Conservation (phyloP, 192 early-diverging fungal species). For the Coemansia sp. region DNA sequence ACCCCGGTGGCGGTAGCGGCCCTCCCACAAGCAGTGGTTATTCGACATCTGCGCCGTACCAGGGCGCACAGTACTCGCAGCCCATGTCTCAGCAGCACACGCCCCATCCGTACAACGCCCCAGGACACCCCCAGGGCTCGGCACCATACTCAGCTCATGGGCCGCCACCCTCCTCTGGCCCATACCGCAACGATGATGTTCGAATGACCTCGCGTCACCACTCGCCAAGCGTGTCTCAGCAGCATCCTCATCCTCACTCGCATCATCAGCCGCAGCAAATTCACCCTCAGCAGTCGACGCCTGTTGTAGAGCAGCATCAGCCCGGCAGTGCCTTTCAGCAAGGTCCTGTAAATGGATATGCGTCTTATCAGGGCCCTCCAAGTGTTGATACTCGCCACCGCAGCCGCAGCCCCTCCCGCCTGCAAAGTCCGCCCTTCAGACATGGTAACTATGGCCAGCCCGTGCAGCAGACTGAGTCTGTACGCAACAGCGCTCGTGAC, state of each 20-base stretch:
- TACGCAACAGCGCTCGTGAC: constrained; percentile 1
- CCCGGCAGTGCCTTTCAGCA: constrained; percentile 35
- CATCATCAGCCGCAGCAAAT: constrained; percentile 13
- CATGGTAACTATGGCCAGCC: constrained; percentile 22
- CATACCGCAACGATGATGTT: constrained; percentile 28
- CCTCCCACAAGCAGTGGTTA: constrained; percentile 19
- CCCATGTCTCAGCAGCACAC: constrained; percentile 28
- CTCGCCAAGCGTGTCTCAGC: constrained; percentile 37
- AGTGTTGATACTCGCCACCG: constrained; percentile 11
- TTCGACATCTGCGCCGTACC: constrained; percentile 10
- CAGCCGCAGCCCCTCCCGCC: constrained; percentile 37
- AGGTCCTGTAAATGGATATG: constrained; percentile 42
- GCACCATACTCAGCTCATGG: constrained; percentile 17
- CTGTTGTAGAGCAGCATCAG: constrained; percentile 10
- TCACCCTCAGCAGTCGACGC: constrained; percentile 19
- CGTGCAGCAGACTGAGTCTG: constrained; percentile 1
- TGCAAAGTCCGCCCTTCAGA: constrained; percentile 23
- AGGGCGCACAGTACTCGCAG: constrained; percentile 29
- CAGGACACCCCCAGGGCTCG: constrained; percentile 23
- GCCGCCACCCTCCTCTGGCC: constrained; percentile 23
- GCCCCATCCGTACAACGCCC: constrained; percentile 21
- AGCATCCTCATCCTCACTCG: constrained; percentile 14
- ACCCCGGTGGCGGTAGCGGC: constrained; percentile 16
- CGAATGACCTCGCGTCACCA: constrained; percentile 32
- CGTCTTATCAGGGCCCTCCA: constrained; percentile 17